phyloP scores from a whole-genome alignment of 148 eudicot genomes.

The Talinum fruticosum region DNA sequence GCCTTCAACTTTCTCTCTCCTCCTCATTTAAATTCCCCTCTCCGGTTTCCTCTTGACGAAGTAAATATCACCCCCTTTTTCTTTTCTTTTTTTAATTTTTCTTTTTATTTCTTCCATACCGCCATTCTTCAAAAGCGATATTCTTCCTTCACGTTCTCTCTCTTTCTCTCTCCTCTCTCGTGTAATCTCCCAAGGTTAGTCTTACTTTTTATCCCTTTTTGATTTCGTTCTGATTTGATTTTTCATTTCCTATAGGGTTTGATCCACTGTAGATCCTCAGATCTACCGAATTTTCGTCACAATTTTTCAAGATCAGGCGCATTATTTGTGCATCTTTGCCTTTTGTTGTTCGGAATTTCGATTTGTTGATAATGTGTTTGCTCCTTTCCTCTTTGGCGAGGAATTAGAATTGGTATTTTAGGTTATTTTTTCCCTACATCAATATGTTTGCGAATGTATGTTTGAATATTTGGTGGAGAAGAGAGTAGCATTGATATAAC shows the following conservation, averaged over 20 bases:
- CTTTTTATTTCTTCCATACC: conserved; percentile 10
- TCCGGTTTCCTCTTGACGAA: conserved; percentile 17
- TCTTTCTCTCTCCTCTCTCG: not conserved
- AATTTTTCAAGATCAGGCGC: not conserved
- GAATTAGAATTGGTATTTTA: not conserved
- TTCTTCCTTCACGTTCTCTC: not conserved
- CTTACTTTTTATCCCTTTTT: conserved; percentile 4
- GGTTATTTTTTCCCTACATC: not conserved
- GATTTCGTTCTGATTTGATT: not conserved
- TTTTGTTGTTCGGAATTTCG: not conserved
- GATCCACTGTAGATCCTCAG: conserved; percentile 6
- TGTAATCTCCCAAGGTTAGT: conserved; percentile 14
- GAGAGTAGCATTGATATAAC: not conserved
- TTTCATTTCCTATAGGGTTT: not conserved
- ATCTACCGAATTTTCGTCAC: not conserved
- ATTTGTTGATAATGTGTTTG: not conserved
- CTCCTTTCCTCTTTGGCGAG: not conserved
- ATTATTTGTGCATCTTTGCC: not conserved
- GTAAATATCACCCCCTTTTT: not conserved
- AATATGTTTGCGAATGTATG: no score
- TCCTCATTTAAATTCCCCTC: not conserved
- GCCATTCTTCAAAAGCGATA: conserved; percentile 11
- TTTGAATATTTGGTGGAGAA: no score
- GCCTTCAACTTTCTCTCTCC: not conserved
- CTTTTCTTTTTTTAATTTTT: not conserved